Evolutionary conservation across 2,329 filamentous ascomycete species (phyloP), one percentile per base, ranked within the genome.

Genomic region (Achaetomium macrosporum): DNA sequence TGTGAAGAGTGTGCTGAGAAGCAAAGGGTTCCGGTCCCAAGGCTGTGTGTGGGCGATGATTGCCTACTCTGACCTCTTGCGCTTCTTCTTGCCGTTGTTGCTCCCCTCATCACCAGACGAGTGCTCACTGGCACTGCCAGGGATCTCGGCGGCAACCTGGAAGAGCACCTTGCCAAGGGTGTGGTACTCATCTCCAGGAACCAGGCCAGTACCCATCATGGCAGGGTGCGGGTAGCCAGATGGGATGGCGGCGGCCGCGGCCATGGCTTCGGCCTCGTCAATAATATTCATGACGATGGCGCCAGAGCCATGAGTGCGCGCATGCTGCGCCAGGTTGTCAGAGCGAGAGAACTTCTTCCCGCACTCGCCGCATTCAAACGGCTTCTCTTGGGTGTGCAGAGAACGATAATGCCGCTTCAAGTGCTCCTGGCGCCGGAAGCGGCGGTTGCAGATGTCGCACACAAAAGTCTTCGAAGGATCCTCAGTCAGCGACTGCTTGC

Each of bases 341-440:
- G 89, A 95, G 64, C 93, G 87, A 17, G 92, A 97, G 76, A 97
- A 99, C 78, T 95, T 96, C 86, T 99, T 99, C 64, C 93, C 92
- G 66, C 93, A 99, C 75, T 99, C 92, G 61, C 84, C 82, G 78
- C 93, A 99, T 75, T 95, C 90, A 65, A 97, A 99, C 5, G 93
- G 93, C 84, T 97, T 99, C 69, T 97, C 93, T 67, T 95, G 87
- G 1, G 93, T 99, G 78, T 99, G 93, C 44, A 99, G 89, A 54
- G 93, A 97, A 63, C 93, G 86, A 78, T 96, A 96, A 77, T 99
- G 93, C 58, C 93, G 88, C 84, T 99, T 99, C 56, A 99, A 83
- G 68, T 99, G 93, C 72, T 99, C 93, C 73, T 99, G 93, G 58
- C 93, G 89, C 58, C 93, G 88, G 86, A 99, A 99, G 57, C 93